Conservation (phyloP, 768 basidiomycete species). For the Podaxis sp. region DNA sequence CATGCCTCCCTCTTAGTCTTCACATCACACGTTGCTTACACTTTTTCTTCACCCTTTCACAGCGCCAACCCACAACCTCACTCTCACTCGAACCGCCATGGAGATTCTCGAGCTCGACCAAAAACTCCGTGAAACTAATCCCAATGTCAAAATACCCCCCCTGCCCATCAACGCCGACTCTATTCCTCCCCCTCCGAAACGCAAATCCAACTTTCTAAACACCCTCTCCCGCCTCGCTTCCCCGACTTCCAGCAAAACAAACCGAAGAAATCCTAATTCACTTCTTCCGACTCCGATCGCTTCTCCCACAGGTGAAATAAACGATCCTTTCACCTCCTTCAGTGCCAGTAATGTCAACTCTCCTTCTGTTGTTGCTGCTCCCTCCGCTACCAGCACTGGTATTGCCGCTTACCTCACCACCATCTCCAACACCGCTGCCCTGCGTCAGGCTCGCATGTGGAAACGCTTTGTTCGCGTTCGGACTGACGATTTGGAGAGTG, state of each 20-base stretch:
- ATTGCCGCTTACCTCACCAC: constrained; percentile 80
- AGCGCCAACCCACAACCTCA: constrained; percentile 90
- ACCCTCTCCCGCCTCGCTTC: constrained; percentile 83
- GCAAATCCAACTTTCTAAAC: constrained; percentile 81
- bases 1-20: neutral
- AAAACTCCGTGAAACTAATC: constrained; percentile 67
- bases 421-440: constrained; percentile 58
- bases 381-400: constrained; percentile 53
- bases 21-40: constrained; percentile 19
- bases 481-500: constrained; percentile 84
- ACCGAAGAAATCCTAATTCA: constrained; percentile 32
- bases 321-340: constrained; percentile 56
- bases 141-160: constrained; percentile 50
- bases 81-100: constrained; percentile 70
- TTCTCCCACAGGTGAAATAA: constrained; percentile 51
- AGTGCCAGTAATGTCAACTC: constrained; percentile 26
- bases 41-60: constrained; percentile 17
- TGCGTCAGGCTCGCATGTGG: constrained; percentile 72
- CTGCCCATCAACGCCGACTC: constrained; percentile 56
- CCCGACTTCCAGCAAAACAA: constrained; percentile 52
- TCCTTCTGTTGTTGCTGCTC: constrained; percentile 19
- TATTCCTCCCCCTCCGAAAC: constrained; percentile 58
- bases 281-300: constrained; percentile 40
- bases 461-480: constrained; percentile 82
- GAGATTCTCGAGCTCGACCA: constrained; percentile 81